phyloP scores from a whole-genome alignment of 345 rosid species.

The Tarenaya hassleriana region DNA sequence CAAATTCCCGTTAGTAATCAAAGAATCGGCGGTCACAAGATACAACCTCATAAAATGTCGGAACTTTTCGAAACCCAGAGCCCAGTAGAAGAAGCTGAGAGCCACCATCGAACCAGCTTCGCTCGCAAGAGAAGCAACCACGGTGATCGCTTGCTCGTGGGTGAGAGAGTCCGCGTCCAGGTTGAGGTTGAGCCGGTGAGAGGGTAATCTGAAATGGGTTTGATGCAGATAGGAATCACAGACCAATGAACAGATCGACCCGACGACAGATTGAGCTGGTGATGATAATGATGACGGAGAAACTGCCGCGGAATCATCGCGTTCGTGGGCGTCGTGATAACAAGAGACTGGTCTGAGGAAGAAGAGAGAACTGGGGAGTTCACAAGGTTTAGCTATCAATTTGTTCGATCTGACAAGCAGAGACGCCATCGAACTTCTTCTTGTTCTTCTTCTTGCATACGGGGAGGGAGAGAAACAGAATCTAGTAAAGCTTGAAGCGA shows the following conservation, averaged over 20 bases:
- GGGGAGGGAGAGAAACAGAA: background rate
- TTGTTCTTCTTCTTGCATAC: constrained; percentile 5
- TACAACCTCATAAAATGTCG: constrained; percentile 77
- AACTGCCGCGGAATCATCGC: constrained; percentile 2
- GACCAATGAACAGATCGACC: constrained; percentile 49
- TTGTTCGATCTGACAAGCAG: constrained; percentile 31
- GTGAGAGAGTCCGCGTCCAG: constrained; percentile 43
- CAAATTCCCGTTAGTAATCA: constrained; percentile 49
- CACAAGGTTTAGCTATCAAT: constrained; percentile 21
- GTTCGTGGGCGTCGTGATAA: constrained; percentile 20
- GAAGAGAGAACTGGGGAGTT: constrained; percentile 23
- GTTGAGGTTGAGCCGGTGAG: constrained; percentile 36
- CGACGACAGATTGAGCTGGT: constrained; percentile 40
- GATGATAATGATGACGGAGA: constrained; percentile 15
- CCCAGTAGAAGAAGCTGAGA: constrained; percentile 73
- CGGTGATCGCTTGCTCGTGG: constrained; percentile 63
- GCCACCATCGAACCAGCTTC: constrained; percentile 88
- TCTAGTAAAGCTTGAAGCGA: too few relatives aligned
- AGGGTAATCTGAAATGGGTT: constrained; percentile 28
- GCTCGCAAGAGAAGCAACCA: constrained; percentile 64
- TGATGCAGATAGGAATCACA: constrained; percentile 43
- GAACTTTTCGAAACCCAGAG: constrained; percentile 44
- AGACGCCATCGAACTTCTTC: constrained; percentile 31
- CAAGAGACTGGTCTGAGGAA: constrained; percentile 22
- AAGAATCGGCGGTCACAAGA: constrained; percentile 51